Percentiles rank a stretch among this genome's conserved stretches.
Conservation (phyloP, 2,329 filamentous ascomycete genomes). For the Exophiala lecanii-corni region DNA sequence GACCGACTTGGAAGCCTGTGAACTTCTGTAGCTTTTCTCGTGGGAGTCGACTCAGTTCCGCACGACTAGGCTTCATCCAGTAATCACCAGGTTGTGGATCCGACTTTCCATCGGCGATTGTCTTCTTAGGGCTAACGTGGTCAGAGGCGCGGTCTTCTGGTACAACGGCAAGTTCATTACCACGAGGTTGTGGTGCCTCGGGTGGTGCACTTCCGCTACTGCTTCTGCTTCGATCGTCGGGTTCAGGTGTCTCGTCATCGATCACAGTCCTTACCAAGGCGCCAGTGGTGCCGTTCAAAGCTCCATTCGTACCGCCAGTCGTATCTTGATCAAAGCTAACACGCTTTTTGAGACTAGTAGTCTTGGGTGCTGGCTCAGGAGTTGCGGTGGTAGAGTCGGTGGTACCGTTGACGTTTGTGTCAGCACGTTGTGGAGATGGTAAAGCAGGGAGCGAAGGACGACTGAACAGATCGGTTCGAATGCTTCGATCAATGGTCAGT, state of each 20-base stretch:
- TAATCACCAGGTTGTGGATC: constrained; percentile 68
- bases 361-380: constrained; percentile 31
- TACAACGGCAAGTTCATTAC: constrained; percentile 73
- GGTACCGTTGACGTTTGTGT: constrained; percentile 11
- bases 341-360: constrained; percentile 62
- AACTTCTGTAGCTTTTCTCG: constrained; percentile 73
- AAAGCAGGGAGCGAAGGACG: constrained; percentile 33
- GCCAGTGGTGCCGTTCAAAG: constrained; percentile 39
- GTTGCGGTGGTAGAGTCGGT: constrained; percentile 32
- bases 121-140: constrained; percentile 30
- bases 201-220: constrained; percentile 35
- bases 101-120: constrained; percentile 21
- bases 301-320: constrained; percentile 37
- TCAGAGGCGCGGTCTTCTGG: constrained; percentile 57
- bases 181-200: constrained; percentile 58
- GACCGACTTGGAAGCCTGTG: constrained; percentile 72
- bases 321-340: constrained; percentile 83
- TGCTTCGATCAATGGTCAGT: constrained; percentile 82
- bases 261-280: constrained; percentile 49
- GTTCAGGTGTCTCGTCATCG: constrained; percentile 39
- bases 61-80: constrained; percentile 74
- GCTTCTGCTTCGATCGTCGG: constrained; percentile 51
- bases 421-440: constrained; percentile 33
- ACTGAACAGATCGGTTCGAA: constrained; percentile 63
- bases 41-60: constrained; percentile 74